These are phyloP conservation scores for Alternaria arborescens DNA, from an alignment of 2,329 filamentous ascomycete genomes.

Conservation along the genomic window DNA sequence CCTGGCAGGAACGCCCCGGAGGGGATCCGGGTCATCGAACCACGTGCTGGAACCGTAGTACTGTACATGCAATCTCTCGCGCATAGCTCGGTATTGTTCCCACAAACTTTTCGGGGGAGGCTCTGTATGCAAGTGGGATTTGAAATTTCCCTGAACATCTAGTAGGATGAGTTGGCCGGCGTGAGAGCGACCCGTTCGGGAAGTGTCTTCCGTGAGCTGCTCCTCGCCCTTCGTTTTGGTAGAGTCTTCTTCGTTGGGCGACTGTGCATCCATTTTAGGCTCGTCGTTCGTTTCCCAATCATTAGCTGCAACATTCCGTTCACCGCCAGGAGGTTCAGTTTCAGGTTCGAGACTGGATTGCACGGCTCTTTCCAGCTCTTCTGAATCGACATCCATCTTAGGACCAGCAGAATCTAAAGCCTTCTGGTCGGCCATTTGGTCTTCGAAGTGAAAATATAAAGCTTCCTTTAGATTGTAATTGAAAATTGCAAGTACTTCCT, in stretches of 20 bases:
- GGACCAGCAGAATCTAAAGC: no score
- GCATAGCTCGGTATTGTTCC: slow-evolving; percentile 9
- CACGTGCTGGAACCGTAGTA: slow-evolving; percentile 9
- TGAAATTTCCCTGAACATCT: background rate
- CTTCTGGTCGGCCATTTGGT: background rate
- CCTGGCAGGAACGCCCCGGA: slow-evolving; percentile 7
- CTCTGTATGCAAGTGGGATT: background rate
- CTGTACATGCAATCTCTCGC: background rate
- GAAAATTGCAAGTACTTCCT: background rate
- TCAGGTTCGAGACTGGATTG: background rate
- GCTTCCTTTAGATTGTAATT: slow-evolving; percentile 1
- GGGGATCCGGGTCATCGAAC: background rate
- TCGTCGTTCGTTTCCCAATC: background rate
- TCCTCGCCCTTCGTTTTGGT: background rate
- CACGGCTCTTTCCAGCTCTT: background rate
- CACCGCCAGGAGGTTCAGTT: background rate
- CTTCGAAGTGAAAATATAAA: background rate
- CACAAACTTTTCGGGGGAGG: background rate
- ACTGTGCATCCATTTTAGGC: background rate
- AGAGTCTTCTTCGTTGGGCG: background rate
- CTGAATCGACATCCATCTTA: background rate
- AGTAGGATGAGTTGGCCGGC: background rate
- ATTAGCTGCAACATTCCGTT: no score
- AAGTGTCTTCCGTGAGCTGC: no score
- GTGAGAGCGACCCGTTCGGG: slow-evolving; percentile 1